Evolutionary conservation across 352 stramenopile genomes (phyloP), one percentile per base, ranked within the genome.

Genomic region (Phytophthora chlamydospora): DNA sequence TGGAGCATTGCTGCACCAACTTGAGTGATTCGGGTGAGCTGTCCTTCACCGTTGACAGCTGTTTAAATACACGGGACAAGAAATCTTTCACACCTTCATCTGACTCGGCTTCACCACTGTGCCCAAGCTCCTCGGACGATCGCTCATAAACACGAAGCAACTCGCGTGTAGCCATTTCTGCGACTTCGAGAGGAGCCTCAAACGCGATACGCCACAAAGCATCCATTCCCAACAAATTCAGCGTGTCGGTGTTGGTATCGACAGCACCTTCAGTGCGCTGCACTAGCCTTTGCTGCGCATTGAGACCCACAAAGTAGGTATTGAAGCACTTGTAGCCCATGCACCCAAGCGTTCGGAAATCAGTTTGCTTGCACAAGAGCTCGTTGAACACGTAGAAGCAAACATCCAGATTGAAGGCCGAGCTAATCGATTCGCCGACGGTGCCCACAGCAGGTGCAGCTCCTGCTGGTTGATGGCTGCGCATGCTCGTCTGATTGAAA

Each of bases 311-410:
- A 56, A 96, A 96, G 38, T 92, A 96, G 11, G 85, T 92, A 57
- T 94, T 84, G 27, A 96, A 96, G 45, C 88, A 96, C 47, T 89
- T 86, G 62, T 95, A 96, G 1, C 88, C 88, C 51, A 91, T 73
- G 12, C 68, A 79, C 4, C 86, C 85, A 38, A 96, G 70, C 5
- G 78, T 85, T 42, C 63, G 53, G 19, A 91, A 92, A 62, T 93
- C 81, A 5, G 85, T 94, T 58, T 90, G 84, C 39, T 84, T 67
- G 59, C 88, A 95, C 46, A 95, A 55, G 8, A 95, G 65, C 49
- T 94, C 76, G 35, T 91, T 86, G 57, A 96, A 95, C 38, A 95
- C 90, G 59, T 91, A 84, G 12, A 73, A 71, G 38, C 86, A 93
- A 31, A 95, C 88, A 3, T 91, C 80, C 16, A 85, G 51, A 21